Base-by-base conservation (phyloP, 208 protist genomes). In the Acanthamoeba castellanii region DNA sequence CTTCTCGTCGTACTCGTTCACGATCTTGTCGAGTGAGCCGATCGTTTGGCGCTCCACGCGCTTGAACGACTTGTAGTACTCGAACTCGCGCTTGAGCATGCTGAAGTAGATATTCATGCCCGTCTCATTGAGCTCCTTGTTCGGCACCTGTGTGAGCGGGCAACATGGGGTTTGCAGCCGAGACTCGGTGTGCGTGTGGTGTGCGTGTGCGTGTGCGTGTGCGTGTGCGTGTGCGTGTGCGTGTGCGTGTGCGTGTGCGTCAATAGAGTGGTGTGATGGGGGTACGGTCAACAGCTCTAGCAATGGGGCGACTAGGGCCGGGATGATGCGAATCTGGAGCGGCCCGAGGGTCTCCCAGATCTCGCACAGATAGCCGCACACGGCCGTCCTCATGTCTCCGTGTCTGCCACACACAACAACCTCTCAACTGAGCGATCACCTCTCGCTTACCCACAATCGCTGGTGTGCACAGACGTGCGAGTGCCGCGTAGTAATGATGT, bases 91-190 rank as follows among this genome's bases (percentile, higher is more conserved):
- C 25, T 94, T 9, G 18, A 88, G 70, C 68, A 84, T 88, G 42
- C 72, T 88, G 25, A 94, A 88, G 72, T 94, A 94, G 52, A 94
- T 16, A 30, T 88, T n/a, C 91, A 88, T 85, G 6, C 55, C 78
- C 50, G 47, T 72, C 7, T 84, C 78, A 2, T 37, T 81, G 32
- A 94, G 18, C 30, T 72, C 74, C 61, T 94, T 88, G 32, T 85
- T 37, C 0, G 57, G 57, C 47, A 94, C 68, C 91, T 94, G 47
- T 74, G 45, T 32, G 52, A 61, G 84, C 52, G 18, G 52, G 18
- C 18, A 57, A 57, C 42, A 45, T 45, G 42, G 42, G 30, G 7
- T 16, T 45, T 37, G 16, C 32, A 78, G 27, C 32, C 0, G 1
- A 52, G 45, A 14, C 27, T 78, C 16, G 76, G 42, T 11, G 42